Percentiles rank a stretch among this genome's conserved stretches.
These are phyloP conservation scores for Talaromyces sp. DNA, from an alignment of 2,329 filamentous ascomycete species.

Conservation along the genomic window DNA sequence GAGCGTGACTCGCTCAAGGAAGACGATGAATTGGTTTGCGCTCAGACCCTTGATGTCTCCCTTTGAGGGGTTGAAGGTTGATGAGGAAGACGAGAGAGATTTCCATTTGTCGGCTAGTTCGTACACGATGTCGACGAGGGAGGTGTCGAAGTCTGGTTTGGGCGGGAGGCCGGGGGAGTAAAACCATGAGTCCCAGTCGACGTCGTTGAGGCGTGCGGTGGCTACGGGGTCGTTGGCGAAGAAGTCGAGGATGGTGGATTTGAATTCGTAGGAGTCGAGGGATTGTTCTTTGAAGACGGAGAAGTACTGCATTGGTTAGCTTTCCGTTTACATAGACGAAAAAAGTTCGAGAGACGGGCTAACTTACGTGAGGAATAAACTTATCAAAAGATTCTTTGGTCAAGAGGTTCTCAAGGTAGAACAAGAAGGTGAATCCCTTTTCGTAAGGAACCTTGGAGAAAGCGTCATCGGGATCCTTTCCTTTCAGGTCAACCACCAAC, in stretches of 20 bases:
- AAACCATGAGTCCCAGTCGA: conserved; percentile 91
- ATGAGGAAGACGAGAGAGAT: conserved; percentile 37
- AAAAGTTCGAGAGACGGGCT: too few species aligned
- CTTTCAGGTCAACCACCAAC: conserved; percentile 80
- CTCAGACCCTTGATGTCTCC: conserved; percentile 72
- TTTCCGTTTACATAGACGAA: too few species aligned
- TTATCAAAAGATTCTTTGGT: conserved; percentile 86
- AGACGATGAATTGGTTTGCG: conserved; percentile 87
- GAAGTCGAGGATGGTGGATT: conserved; percentile 80
- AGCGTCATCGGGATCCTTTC: conserved; percentile 90
- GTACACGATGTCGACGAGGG: conserved; percentile 82
- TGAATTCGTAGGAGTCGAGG: conserved; percentile 92
- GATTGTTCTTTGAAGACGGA: conserved; percentile 79
- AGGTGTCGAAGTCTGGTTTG: conserved; percentile 88
- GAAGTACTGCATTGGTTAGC: conserved; percentile 62
- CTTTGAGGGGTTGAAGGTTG: conserved; percentile 59
- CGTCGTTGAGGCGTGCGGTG: conserved; percentile 61
- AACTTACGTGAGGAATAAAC: conserved; percentile 75
- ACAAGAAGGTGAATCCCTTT: conserved; percentile 94
- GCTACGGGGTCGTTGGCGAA: conserved; percentile 67
- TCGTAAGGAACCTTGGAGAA: conserved; percentile 93
- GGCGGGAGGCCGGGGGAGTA: conserved; percentile 84
- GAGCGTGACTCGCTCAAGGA: conserved; percentile 75
- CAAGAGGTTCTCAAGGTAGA: conserved; percentile 81
- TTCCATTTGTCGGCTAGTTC: conserved; percentile 80